Evolutionary conservation across 345 rosid species (phyloP).

Genomic region (Rubroshorea leprosula): DNA sequence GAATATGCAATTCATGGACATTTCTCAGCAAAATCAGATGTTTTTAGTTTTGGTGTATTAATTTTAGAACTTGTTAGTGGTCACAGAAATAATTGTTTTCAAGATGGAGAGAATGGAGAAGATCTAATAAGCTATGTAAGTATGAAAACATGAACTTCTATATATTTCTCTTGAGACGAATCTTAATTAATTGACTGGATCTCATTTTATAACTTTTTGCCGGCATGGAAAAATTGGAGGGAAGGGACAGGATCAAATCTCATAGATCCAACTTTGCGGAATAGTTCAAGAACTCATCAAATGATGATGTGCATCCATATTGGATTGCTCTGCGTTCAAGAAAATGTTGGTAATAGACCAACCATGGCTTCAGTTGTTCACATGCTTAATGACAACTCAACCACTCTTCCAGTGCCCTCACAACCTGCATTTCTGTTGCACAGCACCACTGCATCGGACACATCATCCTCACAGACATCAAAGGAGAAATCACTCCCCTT

Average conservation of each 20-base stretch:
- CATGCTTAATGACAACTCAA: slow-evolving; percentile 38
- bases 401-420: slow-evolving; percentile 32
- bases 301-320: slow-evolving; percentile 47
- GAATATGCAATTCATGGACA: slow-evolving; percentile 41
- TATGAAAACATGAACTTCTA: neutral
- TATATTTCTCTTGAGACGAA: no score
- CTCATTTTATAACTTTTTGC: neutral
- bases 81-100: slow-evolving; percentile 20
- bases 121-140: slow-evolving; percentile 33
- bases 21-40: slow-evolving; percentile 36
- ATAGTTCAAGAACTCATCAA: slow-evolving; percentile 29
- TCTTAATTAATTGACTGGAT: no score
- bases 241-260: slow-evolving; percentile 35
- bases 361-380: slow-evolving; percentile 42
- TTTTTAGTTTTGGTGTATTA: slow-evolving; percentile 39
- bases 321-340: slow-evolving; percentile 49
- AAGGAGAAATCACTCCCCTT: neutral
- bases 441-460: slow-evolving; percentile 1
- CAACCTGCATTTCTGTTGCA: slow-evolving; percentile 24
- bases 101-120: slow-evolving; percentile 11
- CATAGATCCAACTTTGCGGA: slow-evolving; percentile 26
- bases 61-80: slow-evolving; percentile 38
- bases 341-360: slow-evolving; percentile 37
- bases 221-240: slow-evolving; percentile 48
- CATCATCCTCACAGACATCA: neutral